Percentiles rank a stretch among this genome's conserved stretches.
Conservation (phyloP, 257 asterid genomes). For the Solanum medicagineum region DNA sequence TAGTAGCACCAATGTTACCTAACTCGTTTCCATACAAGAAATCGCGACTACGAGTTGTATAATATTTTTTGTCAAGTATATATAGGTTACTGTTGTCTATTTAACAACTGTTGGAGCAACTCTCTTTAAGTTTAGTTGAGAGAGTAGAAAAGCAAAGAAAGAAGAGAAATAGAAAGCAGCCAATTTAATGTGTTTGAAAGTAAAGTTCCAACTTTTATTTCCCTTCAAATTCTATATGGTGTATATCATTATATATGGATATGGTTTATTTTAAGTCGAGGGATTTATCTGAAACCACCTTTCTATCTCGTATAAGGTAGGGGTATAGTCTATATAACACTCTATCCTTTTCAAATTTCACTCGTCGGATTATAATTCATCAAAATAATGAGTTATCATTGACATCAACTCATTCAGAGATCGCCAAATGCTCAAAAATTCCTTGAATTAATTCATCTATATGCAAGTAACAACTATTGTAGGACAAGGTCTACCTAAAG, state of each 20-base stretch:
- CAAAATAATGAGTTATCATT: background rate
- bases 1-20: slow-evolving; percentile 7
- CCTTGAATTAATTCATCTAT: background rate
- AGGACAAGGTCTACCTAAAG: background rate
- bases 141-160: background rate
- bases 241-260: background rate
- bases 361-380: background rate
- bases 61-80: background rate
- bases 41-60: background rate
- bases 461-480: background rate
- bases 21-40: background rate
- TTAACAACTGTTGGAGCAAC: background rate
- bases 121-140: background rate
- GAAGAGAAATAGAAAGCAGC: background rate
- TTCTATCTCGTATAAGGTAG: too few relatives aligned
- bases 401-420: background rate
- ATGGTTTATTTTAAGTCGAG: too few relatives aligned
- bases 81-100: background rate
- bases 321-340: too few relatives aligned
- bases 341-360: too few relatives aligned
- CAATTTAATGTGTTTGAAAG: background rate
- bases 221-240: background rate
- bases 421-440: background rate
- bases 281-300: too few relatives aligned
- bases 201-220: background rate